Conservation (phyloP, 2,329 filamentous ascomycete species). For the Epichloe hybrida region DNA sequence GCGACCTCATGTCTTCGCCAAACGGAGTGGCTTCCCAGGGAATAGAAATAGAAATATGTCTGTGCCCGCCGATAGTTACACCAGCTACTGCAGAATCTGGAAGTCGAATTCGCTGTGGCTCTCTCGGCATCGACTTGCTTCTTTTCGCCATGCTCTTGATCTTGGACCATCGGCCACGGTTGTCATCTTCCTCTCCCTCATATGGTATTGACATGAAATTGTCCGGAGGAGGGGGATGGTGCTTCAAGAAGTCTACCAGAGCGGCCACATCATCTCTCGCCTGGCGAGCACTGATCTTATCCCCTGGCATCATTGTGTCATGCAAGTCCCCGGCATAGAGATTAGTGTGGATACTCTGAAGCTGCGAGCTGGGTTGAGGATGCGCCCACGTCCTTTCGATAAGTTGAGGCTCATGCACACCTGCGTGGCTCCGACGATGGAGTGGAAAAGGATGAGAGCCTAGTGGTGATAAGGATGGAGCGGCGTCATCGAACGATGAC, state of each 20-base stretch:
- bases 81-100: slow-evolving; percentile 44
- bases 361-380: background rate
- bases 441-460: slow-evolving; percentile 1
- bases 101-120: slow-evolving; percentile 24
- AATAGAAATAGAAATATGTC: slow-evolving; percentile 49
- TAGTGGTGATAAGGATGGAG: slow-evolving; percentile 1
- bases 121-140: slow-evolving; percentile 21
- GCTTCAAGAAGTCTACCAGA: slow-evolving; percentile 36
- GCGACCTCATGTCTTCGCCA: slow-evolving; percentile 17
- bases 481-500: slow-evolving; percentile 1
- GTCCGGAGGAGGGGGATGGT: slow-evolving; percentile 32
- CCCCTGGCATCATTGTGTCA: background rate
- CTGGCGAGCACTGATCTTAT: slow-evolving; percentile 8
- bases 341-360: background rate
- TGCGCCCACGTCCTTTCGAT: background rate
- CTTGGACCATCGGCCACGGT: slow-evolving; percentile 26
- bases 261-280: slow-evolving; percentile 18
- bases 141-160: slow-evolving; percentile 27
- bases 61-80: slow-evolving; percentile 37
- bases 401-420: background rate
- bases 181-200: slow-evolving; percentile 14
- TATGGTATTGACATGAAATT: slow-evolving; percentile 37
- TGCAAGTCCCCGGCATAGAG: slow-evolving; percentile 3
- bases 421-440: slow-evolving; percentile 5
- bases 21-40: slow-evolving; percentile 36